Conservation (phyloP, 257 asterid genomes). For the Solanum arcanum region DNA sequence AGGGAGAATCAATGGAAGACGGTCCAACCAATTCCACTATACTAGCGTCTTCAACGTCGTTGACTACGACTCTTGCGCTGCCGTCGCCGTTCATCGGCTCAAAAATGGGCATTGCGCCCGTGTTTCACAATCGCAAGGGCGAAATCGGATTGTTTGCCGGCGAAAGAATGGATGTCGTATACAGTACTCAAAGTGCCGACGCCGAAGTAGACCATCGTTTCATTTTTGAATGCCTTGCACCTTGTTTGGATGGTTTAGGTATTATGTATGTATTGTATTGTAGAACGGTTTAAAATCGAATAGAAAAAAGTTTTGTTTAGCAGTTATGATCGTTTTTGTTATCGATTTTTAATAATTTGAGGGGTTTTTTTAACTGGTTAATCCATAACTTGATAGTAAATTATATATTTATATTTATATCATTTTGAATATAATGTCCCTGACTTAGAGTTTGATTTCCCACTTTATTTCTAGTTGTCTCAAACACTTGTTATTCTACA, state of each 20-base stretch:
- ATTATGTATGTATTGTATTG: too few relatives aligned
- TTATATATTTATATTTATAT: too few relatives aligned
- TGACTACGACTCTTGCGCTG: not conserved
- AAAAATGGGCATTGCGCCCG: not conserved
- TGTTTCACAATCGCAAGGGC: not conserved
- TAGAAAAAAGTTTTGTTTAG: too few relatives aligned
- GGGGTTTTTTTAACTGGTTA: fast-evolving
- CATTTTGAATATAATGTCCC: too few relatives aligned
- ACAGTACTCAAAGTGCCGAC: not conserved
- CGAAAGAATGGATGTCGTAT: not conserved
- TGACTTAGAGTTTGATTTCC: too few relatives aligned
- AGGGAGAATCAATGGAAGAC: not conserved
- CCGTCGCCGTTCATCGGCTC: not conserved
- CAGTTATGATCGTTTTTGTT: too few relatives aligned
- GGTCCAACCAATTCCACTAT: conserved; percentile 5
- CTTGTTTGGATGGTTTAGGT: not conserved
- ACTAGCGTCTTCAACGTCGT: not conserved
- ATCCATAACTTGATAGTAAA: too few relatives aligned
- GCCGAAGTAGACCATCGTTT: not conserved
- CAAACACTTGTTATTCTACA: too few relatives aligned
- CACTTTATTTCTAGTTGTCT: too few relatives aligned
- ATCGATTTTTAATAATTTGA: too few relatives aligned
- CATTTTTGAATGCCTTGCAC: not conserved
- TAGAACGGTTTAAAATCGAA: too few relatives aligned
- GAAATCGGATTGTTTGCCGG: not conserved